Conservation (phyloP, 331 rosid genomes). For the Malus hybrid region DNA sequence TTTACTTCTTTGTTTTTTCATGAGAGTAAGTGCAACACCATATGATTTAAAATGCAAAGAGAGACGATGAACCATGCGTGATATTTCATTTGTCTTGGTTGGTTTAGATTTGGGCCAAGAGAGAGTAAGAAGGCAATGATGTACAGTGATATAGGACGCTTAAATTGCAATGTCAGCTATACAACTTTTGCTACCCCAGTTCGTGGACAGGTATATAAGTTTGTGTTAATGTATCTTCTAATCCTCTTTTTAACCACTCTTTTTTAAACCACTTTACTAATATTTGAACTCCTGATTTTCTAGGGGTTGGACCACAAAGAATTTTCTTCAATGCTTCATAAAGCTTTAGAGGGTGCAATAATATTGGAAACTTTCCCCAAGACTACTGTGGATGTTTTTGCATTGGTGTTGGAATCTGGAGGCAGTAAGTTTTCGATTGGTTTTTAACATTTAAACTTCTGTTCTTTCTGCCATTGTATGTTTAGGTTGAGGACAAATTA, state of each 20-base stretch:
- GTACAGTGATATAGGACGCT: constrained; percentile 85
- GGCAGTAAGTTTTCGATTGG: constrained; percentile 64
- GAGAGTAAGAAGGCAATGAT: constrained; percentile 99
- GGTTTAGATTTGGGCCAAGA: constrained; percentile 83
- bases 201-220: constrained; percentile 67
- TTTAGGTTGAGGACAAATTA: background rate
- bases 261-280: constrained; percentile 13
- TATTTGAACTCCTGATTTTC: constrained; percentile 9
- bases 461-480: background rate
- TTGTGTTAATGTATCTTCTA: background rate
- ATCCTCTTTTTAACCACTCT: background rate
- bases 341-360: constrained; percentile 92
- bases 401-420: constrained; percentile 89
- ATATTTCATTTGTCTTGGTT: background rate
- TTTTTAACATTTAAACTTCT: background rate
- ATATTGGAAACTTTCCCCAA: constrained; percentile 87
- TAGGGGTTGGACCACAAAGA: constrained; percentile 85
- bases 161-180: constrained; percentile 81
- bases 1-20: no score
- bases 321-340: constrained; percentile 74
- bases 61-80: background rate
- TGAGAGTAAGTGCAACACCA: no score
- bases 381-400: constrained; percentile 94
- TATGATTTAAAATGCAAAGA: background rate
- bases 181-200: constrained; percentile 77